Percentiles rank a stretch among this genome's conserved stretches.
Conservation (phyloP, 352 stramenopile genomes). For the Phytophthora multivora region DNA sequence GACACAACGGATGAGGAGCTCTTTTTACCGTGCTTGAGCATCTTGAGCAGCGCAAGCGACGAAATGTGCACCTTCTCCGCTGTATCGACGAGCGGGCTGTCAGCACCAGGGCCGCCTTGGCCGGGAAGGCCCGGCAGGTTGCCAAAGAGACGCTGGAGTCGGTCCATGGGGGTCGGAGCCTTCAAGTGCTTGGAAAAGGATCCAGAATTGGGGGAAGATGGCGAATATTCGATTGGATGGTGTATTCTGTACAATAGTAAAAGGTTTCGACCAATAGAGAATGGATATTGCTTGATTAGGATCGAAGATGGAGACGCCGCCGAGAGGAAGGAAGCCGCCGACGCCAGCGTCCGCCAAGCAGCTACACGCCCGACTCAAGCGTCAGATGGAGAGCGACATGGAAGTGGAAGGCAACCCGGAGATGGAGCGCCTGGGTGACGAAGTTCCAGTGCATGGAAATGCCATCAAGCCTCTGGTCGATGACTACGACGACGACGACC, state of each 20-base stretch:
- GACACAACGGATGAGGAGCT: not conserved
- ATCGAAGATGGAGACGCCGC: slow-evolving; percentile 70
- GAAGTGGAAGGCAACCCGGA: slow-evolving; percentile 60
- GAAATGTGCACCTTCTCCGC: slow-evolving; percentile 99
- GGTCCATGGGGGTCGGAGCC: slow-evolving; percentile 59
- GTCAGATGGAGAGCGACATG: slow-evolving; percentile 74
- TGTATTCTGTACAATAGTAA: too few relatives aligned
- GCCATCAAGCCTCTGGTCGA: slow-evolving; percentile 62
- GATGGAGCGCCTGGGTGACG: slow-evolving; percentile 65
- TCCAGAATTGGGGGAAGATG: slow-evolving; percentile 26
- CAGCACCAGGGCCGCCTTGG: slow-evolving; percentile 70
- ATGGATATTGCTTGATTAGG: not conserved
- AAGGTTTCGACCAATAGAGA: slow-evolving; percentile 2
- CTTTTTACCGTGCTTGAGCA: slow-evolving; percentile 97
- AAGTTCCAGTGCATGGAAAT: slow-evolving; percentile 62
- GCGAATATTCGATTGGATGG: not conserved
- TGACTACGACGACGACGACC: slow-evolving; percentile 81
- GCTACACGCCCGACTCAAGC: slow-evolving; percentile 73
- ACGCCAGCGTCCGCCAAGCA: slow-evolving; percentile 46
- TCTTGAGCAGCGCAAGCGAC: slow-evolving; percentile 99
- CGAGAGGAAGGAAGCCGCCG: slow-evolving; percentile 45
- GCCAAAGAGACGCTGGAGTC: slow-evolving; percentile 86
- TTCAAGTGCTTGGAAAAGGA: slow-evolving; percentile 35
- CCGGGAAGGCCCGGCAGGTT: slow-evolving; percentile 80
- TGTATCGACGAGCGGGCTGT: slow-evolving; percentile 95